Conservation (phyloP, 345 rosid species). For the Lagerstroemia speciosa region DNA sequence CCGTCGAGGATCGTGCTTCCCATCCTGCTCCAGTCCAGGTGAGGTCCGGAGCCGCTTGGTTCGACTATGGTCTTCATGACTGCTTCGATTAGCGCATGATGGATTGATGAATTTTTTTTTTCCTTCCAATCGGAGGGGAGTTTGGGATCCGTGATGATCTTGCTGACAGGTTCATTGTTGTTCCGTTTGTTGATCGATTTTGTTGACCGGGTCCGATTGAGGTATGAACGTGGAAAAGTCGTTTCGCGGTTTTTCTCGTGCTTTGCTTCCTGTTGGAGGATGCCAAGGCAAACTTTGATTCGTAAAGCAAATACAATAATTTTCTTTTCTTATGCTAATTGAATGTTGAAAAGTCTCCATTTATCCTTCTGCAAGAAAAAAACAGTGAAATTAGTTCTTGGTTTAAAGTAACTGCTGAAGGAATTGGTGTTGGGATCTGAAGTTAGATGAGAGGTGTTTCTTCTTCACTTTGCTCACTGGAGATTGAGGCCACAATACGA, state of each 20-base stretch:
- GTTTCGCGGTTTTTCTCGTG: not conserved
- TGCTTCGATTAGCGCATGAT: not conserved
- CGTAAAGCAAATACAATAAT: not conserved
- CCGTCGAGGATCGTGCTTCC: constrained; percentile 56
- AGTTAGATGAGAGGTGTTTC: not conserved
- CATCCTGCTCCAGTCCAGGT: constrained; percentile 55
- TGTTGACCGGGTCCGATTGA: not conserved
- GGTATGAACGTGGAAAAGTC: not conserved
- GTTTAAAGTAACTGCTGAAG: not conserved
- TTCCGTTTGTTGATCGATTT: not conserved
- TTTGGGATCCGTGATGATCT: not conserved
- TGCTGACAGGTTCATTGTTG: not conserved
- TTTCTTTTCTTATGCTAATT: not conserved
- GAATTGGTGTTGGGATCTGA: not conserved
- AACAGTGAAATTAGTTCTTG: not conserved
- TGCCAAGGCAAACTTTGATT: not conserved
- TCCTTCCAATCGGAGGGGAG: not conserved
- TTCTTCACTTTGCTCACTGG: not conserved
- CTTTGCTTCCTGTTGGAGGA: not conserved
- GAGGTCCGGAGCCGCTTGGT: not conserved
- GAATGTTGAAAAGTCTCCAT: not conserved
- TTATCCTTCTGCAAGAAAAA: not conserved
- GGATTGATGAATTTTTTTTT: constrained; percentile 3
- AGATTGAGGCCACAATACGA: not conserved
- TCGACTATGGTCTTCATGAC: not conserved